Conservation (phyloP, 768 basidiomycete genomes). For the Calocybe indica region DNA sequence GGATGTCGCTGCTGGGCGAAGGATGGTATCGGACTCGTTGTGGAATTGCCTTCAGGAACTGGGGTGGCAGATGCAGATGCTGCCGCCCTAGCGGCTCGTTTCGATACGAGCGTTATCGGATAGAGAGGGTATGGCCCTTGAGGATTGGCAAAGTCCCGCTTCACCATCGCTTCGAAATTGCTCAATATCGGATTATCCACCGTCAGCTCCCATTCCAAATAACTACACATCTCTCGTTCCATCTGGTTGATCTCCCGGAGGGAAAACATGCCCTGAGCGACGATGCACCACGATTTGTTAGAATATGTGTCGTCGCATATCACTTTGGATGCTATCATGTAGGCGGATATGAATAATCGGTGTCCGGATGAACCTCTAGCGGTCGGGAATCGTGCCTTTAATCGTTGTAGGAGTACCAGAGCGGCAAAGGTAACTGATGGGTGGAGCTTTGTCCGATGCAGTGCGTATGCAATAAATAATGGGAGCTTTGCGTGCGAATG, state of each 20-base stretch:
- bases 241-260: slow-evolving; percentile 93
- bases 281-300: slow-evolving; percentile 89
- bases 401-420: slow-evolving; percentile 63
- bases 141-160: slow-evolving; percentile 48
- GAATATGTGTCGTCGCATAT: slow-evolving; percentile 93
- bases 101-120: slow-evolving; percentile 54
- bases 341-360: slow-evolving; percentile 84
- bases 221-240: slow-evolving; percentile 91
- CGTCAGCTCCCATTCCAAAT: slow-evolving; percentile 89
- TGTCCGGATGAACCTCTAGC: slow-evolving; percentile 89
- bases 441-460: slow-evolving; percentile 78
- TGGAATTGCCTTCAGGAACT: slow-evolving; percentile 33
- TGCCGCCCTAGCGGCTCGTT: slow-evolving; percentile 45
- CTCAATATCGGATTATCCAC: slow-evolving; percentile 57
- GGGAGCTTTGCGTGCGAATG: slow-evolving; percentile 60
- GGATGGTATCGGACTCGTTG: slow-evolving; percentile 42
- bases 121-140: slow-evolving; percentile 59
- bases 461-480: slow-evolving; percentile 81
- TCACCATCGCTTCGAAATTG: slow-evolving; percentile 57
- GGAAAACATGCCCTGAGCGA: slow-evolving; percentile 82
- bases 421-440: slow-evolving; percentile 66
- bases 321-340: slow-evolving; percentile 91
- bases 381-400: slow-evolving; percentile 90
- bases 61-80: slow-evolving; percentile 33
- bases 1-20: slow-evolving; percentile 33